Base-by-base conservation (phyloP, 208 protist species). In the Trypanosoma avium region DNA sequence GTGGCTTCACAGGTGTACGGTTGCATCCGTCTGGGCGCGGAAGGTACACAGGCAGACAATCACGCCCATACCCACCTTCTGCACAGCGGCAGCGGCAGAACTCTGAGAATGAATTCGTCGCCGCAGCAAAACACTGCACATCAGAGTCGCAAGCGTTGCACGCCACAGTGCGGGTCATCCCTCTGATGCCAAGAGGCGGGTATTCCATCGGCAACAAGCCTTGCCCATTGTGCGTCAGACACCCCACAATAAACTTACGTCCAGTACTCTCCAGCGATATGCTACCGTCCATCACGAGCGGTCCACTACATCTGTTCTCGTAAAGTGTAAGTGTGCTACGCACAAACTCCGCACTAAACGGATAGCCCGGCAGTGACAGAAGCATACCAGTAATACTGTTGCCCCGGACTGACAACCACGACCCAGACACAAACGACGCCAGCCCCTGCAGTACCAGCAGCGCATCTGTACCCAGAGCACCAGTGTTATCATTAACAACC, bases 21-120 rank as follows among this genome's bases (percentile, higher is more conserved):
- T 52, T 55, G 24, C 58, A 63, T 12, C 42, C 58, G 5, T 48
- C 58, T 21, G 42, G n/a, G 47, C 17, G 47, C 27, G 56, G 56
- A 9, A 50, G 19, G 56, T 46, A 47, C 33, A 61, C 56, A 21
- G 56, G 56, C 35, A 61, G 56, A n/a, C 56, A 61, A 3, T 45
- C 45, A 19, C 43, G 9, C 42, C 33, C 56, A 24, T 61, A 52
- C 19, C 35, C 58, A 13, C 58, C 24, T 32, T 49, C n/a, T 5
- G 29, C 24, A 22, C 58, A 63, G 40, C 4, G 4, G 40, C 58
- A 63, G n/a, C n/a, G 5, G 48, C 58, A 63, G 13, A 42, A 22
- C 36, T 9, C 36, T 26, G 43, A 65, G 22, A 48, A 7, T 36
- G 32, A 21, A 22, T 4, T 52, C 17, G 59, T 65, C 26, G 36